phyloP scores from a whole-genome alignment of 306 rosid genomes.

The Quillaja saponaria region DNA sequence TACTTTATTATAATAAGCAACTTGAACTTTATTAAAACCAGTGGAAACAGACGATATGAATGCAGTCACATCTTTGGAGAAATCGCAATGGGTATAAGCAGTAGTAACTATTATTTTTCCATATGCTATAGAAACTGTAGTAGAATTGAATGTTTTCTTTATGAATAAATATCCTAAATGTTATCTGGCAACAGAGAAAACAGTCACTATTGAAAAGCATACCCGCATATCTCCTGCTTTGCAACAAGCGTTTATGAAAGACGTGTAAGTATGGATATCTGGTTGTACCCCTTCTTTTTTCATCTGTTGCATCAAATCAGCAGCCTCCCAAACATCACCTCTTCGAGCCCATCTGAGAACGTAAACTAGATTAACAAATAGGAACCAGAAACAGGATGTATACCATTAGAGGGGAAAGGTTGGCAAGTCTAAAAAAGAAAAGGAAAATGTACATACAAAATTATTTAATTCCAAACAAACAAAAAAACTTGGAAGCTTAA shows the following conservation, averaged over 20 bases:
- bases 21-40: too few species aligned
- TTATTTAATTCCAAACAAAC: background rate
- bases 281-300: constrained; percentile 77
- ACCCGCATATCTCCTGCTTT: constrained; percentile 98
- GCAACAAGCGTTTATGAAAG: constrained; percentile 90
- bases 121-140: too few species aligned
- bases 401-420: constrained; percentile 4
- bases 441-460: background rate
- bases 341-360: constrained; percentile 87
- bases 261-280: constrained; percentile 90
- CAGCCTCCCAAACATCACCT: constrained; percentile 99
- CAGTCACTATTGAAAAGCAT: constrained; percentile 12
- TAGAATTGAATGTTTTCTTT: too few species aligned
- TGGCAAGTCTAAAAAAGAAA: background rate
- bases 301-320: constrained; percentile 96
- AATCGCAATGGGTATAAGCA: too few species aligned
- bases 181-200: too few species aligned
- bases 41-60: background rate
- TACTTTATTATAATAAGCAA: too few species aligned
- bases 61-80: background rate
- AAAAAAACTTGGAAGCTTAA: too few species aligned
- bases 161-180: background rate
- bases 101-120: too few species aligned
- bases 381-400: constrained; percentile 6
- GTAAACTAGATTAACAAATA: constrained; percentile 26